Percentiles rank a stretch among this genome's conserved stretches.
These are phyloP conservation scores for Starmera quercuum DNA, from an alignment of 805 yeast species.

Conservation along the genomic window DNA sequence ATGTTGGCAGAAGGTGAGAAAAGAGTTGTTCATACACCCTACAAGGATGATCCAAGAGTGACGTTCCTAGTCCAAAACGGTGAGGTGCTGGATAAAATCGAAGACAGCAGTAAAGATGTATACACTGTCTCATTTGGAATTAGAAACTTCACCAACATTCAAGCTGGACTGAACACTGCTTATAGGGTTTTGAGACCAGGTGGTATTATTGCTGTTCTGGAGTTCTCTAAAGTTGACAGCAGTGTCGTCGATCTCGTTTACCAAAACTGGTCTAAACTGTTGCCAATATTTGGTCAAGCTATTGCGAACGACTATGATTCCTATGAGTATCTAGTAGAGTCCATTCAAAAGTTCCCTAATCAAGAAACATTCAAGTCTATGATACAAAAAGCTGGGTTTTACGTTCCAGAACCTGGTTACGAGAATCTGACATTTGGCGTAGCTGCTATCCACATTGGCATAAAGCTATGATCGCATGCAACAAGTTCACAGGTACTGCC, in stretches of 20 bases:
- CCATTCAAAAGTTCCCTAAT: slow-evolving; percentile 83
- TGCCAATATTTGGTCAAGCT: slow-evolving; percentile 94
- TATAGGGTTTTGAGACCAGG: slow-evolving; percentile 95
- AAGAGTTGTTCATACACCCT: slow-evolving; percentile 57
- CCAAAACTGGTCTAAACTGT: slow-evolving; percentile 78
- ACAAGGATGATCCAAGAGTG: slow-evolving; percentile 48
- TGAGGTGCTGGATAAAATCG: slow-evolving; percentile 75
- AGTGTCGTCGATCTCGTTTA: slow-evolving; percentile 67
- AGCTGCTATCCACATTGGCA: slow-evolving; percentile 93
- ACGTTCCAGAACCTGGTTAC: slow-evolving; percentile 84
- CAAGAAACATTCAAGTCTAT: slow-evolving; percentile 86
- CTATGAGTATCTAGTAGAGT: slow-evolving; percentile 92
- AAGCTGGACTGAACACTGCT: slow-evolving; percentile 91
- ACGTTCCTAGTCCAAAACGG: slow-evolving; percentile 88
- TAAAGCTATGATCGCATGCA: slow-evolving; percentile 51
- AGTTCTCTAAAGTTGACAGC: slow-evolving; percentile 87
- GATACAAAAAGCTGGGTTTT: slow-evolving; percentile 94
- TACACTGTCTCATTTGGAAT: slow-evolving; percentile 97
- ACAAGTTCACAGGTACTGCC: too few species aligned
- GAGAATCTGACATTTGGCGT: slow-evolving; percentile 92
- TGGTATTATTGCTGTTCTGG: slow-evolving; percentile 94
- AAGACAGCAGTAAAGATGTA: slow-evolving; percentile 83
- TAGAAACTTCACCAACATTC: slow-evolving; percentile 91
- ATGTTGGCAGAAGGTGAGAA: slow-evolving; percentile 90
- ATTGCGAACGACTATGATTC: slow-evolving; percentile 94